Percentiles rank a stretch among this genome's conserved stretches.
These are phyloP conservation scores for Hymenoscyphus repandus DNA, from an alignment of 2,329 filamentous ascomycete genomes.

Conservation along the genomic window DNA sequence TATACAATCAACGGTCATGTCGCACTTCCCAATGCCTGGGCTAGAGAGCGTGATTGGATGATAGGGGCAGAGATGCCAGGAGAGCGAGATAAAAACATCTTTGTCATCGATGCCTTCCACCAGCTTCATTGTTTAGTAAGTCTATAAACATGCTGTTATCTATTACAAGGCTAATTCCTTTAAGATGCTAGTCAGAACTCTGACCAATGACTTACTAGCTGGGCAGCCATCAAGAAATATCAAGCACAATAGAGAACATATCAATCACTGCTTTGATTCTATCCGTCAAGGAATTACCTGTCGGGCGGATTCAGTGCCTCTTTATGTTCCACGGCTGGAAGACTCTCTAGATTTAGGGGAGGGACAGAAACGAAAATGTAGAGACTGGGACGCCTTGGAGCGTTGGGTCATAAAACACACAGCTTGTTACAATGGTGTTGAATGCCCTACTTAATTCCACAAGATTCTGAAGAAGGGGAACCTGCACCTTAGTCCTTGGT, in stretches of 20 bases:
- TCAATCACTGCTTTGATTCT: background rate
- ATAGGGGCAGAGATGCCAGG: background rate
- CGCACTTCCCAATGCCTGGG: background rate
- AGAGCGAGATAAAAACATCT: background rate
- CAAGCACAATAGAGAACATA: background rate
- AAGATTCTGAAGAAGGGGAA: too few species aligned
- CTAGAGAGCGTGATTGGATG: background rate
- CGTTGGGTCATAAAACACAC: background rate
- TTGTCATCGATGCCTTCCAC: slow-evolving; percentile 1
- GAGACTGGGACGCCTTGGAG: background rate
- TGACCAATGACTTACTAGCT: background rate
- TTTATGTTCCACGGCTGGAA: background rate
- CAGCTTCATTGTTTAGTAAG: slow-evolving; percentile 1
- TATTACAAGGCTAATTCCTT: background rate
- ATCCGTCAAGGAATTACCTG: background rate
- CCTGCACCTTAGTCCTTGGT: too few species aligned
- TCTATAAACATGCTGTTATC: too few species aligned
- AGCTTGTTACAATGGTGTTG: slow-evolving; percentile 1
- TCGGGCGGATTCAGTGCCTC: background rate
- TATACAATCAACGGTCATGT: background rate
- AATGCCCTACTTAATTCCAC: background rate
- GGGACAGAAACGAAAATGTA: background rate
- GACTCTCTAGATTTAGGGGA: background rate
- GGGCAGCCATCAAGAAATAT: background rate
- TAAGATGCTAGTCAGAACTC: background rate